Evolutionary conservation across 2,329 filamentous ascomycete genomes (phyloP), one percentile per base, ranked within the genome.

Genomic region (Alternaria sp.): DNA sequence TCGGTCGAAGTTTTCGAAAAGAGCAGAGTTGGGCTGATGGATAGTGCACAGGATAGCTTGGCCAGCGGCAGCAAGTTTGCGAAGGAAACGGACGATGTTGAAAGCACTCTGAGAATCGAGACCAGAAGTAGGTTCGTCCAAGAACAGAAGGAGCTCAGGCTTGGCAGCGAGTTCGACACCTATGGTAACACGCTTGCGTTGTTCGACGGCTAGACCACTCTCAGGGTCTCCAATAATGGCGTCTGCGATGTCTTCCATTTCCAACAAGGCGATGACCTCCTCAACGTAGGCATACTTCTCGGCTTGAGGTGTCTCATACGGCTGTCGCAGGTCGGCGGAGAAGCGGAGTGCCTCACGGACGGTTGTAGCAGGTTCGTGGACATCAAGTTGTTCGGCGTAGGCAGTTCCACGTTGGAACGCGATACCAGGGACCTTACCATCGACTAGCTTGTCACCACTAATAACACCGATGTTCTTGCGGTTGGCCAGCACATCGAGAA

Each of bases 31-130:
- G 2, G 93, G 93, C 77, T 97, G 93, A 78, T 97, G 93, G 67
- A 97, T 97, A 0, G 93, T 97, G 81, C 93, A 96, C 4, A 97
- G 86, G 69, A 97, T 93, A 10, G 93, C 93, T 76, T 97, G 93
- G 2, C 93, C 93, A 3, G 91, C 91, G n/a, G 86, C 84, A 53
- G 91, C 89, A 6, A 93, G 85, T 81, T 93, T 93, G 72, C 88
- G 88, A n/a, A 93, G 82, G 83, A 93, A 92, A 32, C 90, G 89
- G 25, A 92, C 89, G 68, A 93, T 93, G 79, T 92, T 92, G 82
- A 90, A 93, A 17, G 91, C 90, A 60, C 86, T 89, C 76, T 92
- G 89, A 28, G 86, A 88, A 74, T 92, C 90, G 1, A 94, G 87
- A 59, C 91, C 91, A 3, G 88, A 91, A 0, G 91, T 93, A 0